Evolutionary conservation across 2,329 filamentous ascomycete species (phyloP).

Genomic region (Fusarium paranaense): DNA sequence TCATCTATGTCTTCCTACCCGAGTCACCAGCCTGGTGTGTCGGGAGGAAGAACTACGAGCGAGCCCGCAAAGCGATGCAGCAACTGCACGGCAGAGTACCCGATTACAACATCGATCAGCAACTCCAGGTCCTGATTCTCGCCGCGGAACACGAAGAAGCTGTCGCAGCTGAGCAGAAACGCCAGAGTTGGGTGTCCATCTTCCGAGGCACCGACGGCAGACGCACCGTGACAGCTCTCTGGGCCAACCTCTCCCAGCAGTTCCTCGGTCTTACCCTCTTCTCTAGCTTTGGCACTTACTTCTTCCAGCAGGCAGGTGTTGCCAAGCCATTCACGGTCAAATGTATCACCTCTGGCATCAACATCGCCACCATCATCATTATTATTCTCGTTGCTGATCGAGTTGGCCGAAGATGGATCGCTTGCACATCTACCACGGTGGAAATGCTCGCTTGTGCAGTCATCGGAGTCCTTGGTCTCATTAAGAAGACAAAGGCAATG

Average conservation of each 20-base stretch:
- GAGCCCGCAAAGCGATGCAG: background rate
- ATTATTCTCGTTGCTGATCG: background rate
- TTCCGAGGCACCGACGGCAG: conserved; percentile 46
- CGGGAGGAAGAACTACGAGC: background rate
- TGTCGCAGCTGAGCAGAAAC: conserved; percentile 33
- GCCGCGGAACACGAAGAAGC: conserved; percentile 4
- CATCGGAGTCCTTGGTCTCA: background rate
- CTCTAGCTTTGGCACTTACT: conserved; percentile 62
- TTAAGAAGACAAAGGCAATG: background rate
- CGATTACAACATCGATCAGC: background rate
- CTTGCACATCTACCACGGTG: background rate
- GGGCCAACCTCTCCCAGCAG: conserved; percentile 39
- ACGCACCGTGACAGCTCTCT: conserved; percentile 46
- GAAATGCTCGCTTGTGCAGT: background rate
- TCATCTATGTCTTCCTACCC: background rate
- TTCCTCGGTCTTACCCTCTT: conserved; percentile 21
- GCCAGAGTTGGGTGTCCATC: conserved; percentile 43
- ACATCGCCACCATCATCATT: background rate
- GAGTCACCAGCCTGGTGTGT: background rate
- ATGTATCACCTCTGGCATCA: background rate
- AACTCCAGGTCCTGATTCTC: background rate
- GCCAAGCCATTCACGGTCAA: background rate
- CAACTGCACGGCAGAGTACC: background rate
- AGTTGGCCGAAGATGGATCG: background rate
- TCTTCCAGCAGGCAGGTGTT: background rate